Base-by-base conservation (phyloP, 1,139 yeast genomes). In the Scheffersomyces illinoinensis region DNA sequence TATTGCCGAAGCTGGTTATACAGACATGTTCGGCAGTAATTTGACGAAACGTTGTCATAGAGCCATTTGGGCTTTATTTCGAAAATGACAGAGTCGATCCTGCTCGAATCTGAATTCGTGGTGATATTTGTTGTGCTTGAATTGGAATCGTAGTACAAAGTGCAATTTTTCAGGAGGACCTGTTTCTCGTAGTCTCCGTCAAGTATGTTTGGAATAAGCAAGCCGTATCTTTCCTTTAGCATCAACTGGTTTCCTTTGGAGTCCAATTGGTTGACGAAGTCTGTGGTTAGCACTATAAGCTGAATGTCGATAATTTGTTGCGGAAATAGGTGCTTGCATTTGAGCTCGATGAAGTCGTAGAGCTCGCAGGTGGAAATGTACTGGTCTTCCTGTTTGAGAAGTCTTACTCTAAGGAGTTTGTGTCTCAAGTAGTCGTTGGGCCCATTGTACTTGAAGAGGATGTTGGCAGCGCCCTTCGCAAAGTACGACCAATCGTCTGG, bases 41-140 rank as follows among this genome's bases (percentile, higher is more conserved):
- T 79, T 24, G 74, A 67, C 7, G 66, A 58, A 19, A 62, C 62
- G 59, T 80, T 79, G 61, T 79, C 82, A 65, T 81, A 81, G 51
- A 81, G 71, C 85, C 85, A 81, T 66, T 81, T 81, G 5, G 85
- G 85, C 61, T 81, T 81, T 62, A 81, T 69, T 63, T 81, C 84
- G 57, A 81, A 70, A 4, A 78, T 75, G 5, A 78, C 74, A 23
- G 78, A 71, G 55, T 68, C 65, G 51, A 76, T 68, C 5, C 58
- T 58, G 17, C 65, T 58, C 5, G 59, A 17, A 5, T 49, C 53
- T 33, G 43, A 12, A 33, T 33, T 33, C 17, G 43, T 12, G 17
- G 2, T 5, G 33, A 24, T 24, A 24, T 24, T 14, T 33, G 43
- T 10, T 12, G 43, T 14, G n/a, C 39, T 33, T 4, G 39, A 12